Evolutionary conservation across 192 early-diverging fungal genomes (phyloP).

Genomic region (Backusella sp.): DNA sequence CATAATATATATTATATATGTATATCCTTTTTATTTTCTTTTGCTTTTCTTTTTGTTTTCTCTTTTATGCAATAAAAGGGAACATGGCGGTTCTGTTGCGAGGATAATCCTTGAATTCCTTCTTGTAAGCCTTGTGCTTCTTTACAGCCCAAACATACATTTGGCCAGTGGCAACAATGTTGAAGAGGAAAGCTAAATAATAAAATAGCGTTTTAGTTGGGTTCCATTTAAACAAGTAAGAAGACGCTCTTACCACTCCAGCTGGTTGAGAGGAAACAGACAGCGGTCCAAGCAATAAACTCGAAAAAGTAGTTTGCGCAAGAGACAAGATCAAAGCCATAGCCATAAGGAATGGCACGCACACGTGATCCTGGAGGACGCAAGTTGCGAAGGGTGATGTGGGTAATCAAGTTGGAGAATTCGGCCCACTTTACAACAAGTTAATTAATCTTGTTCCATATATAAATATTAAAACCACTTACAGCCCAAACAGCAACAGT

Average conservation of each 20-base stretch:
- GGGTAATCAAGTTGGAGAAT: constrained; percentile 81
- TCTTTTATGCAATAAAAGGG: constrained; percentile 59
- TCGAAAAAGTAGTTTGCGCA: constrained; percentile 96
- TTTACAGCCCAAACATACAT: constrained; percentile 97
- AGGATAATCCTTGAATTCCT: constrained; percentile 92
- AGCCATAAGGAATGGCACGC: constrained; percentile 88
- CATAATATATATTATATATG: not conserved
- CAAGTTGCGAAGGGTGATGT: constrained; percentile 85
- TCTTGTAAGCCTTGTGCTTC: constrained; percentile 88
- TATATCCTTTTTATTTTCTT: not conserved
- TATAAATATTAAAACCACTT: constrained; percentile 27
- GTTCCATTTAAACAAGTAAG: not conserved
- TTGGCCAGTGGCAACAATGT: constrained; percentile 70
- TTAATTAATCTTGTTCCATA: not conserved
- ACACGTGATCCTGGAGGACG: constrained; percentile 85
- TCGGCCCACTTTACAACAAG: constrained; percentile 60
- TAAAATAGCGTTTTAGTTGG: not conserved
- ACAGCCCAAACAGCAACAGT: constrained; percentile 58
- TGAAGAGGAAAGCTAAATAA: constrained; percentile 56
- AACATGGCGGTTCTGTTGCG: constrained; percentile 78
- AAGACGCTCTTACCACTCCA: constrained; percentile 43
- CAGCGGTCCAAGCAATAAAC: constrained; percentile 74
- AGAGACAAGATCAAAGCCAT: constrained; percentile 87
- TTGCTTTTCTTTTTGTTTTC: not conserved
- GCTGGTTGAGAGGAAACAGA: constrained; percentile 73